Evolutionary conservation across 139 green algal species (phyloP), one percentile per base, ranked within the genome.

Genomic region (Chlorella vulgaris): DNA sequence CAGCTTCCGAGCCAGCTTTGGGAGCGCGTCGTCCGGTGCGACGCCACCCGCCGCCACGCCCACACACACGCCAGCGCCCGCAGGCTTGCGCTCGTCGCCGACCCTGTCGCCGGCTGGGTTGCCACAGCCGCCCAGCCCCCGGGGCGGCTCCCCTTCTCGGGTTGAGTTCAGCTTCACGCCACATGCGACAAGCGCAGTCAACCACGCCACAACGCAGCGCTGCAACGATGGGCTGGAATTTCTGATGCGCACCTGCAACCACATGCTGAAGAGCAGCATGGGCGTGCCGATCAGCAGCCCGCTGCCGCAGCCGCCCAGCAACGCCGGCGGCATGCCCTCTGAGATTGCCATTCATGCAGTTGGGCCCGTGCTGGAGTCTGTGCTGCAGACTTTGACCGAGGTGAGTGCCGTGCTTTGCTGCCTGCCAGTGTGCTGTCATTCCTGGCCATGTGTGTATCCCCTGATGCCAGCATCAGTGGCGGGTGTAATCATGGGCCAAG

Each of bases 321-420:
- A 42, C 47, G 7, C 26, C 24, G 40, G 28, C n/a, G 55, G 58
- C 10, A 35, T 67, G 40, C 33, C 70, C 5, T 67, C 83, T 26
- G 90, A 94, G 38, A 86, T 82, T 31, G 85, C 88, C 15, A 63
- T 95, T 76, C 87, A 96, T 36, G 90, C 88, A 1, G 86, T 96
- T 78, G 90, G 89, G 7, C 92, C 92, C 13, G 88, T 95, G 60
- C 68, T 96, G 55, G 92, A 96, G 81, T 85, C 60, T 4, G 91
- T 95, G 24, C 81, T 96, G 63, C 85, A 88, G n/a, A 90, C 85
- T 61, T 69, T 96, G 66, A 96, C 93, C 2, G 1, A 80, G 83
- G 84, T 83, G 83, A 58, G n/a, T 65, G 47, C 47, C 15, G 47
- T 58, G 47, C 47, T 58, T 10, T 58, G 47, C 47, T 58, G 10